Conservation (phyloP, 176 grass and related monocot genomes). For the Echinochloa phyllopogon region DNA sequence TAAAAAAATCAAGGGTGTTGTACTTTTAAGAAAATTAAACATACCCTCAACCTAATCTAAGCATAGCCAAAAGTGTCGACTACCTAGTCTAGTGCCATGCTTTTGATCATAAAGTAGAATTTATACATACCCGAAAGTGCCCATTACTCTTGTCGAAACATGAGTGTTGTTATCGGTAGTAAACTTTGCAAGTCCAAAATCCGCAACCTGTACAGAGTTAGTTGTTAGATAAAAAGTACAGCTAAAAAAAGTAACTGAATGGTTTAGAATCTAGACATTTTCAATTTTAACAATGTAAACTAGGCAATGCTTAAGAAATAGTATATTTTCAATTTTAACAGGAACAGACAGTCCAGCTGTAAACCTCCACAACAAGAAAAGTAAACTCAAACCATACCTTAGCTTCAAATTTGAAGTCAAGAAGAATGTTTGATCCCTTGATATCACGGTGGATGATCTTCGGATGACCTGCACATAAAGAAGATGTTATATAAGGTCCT, state of each 20-base stretch:
- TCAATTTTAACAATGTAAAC: not conserved
- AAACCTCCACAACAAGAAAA: conserved; percentile 8
- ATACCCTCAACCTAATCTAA: not conserved
- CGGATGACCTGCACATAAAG: conserved; percentile 66
- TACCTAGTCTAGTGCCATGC: too few species aligned
- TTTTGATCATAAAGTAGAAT: not conserved
- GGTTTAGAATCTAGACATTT: not conserved
- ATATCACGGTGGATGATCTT: conserved; percentile 90
- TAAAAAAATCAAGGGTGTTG: not conserved
- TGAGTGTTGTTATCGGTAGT: conserved; percentile 69
- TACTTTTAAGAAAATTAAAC: not conserved
- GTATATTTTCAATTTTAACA: not conserved
- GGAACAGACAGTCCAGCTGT: not conserved
- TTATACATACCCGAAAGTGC: conserved; percentile 75
- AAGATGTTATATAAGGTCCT: conserved; percentile 3
- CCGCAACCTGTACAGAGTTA: conserved; percentile 51
- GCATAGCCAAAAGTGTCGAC: too few species aligned
- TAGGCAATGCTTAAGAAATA: conserved; percentile 20
- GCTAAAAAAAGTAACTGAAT: conserved; percentile 7
- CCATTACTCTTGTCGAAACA: conserved; percentile 82
- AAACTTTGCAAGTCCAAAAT: conserved; percentile 83
- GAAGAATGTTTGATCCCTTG: conserved; percentile 80
- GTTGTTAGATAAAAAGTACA: conserved; percentile 1
- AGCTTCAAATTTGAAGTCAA: conserved; percentile 80
- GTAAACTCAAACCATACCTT: conserved; percentile 54